Percentiles rank a stretch among this genome's conserved stretches.
phyloP scores from a whole-genome alignment of 2,329 filamentous ascomycete species.

The Ceratocystis colombiana region DNA sequence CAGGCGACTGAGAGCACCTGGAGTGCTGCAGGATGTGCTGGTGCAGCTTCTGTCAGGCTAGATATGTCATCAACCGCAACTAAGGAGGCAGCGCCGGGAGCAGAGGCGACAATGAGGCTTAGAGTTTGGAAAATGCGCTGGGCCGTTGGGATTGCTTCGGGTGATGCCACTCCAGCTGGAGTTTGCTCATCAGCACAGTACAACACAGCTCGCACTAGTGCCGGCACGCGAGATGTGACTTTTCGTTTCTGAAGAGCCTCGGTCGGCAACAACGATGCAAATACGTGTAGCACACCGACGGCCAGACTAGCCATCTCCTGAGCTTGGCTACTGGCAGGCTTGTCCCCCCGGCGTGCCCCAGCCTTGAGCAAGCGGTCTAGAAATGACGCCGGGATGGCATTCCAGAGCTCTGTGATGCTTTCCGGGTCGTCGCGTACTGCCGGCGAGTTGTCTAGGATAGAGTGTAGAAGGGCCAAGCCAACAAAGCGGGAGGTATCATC shows the following conservation, averaged over 20 bases:
- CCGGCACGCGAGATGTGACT: slow-evolving; percentile 44
- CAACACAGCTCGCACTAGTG: slow-evolving; percentile 44
- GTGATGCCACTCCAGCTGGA: not conserved
- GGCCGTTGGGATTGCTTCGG: not conserved
- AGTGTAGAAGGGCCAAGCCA: slow-evolving; percentile 55
- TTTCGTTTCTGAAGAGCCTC: slow-evolving; percentile 37
- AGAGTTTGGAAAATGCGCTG: slow-evolving; percentile 39
- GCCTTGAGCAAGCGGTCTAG: slow-evolving; percentile 53
- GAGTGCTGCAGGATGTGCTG: slow-evolving; percentile 44
- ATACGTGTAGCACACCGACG: slow-evolving; percentile 53
- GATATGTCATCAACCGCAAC: slow-evolving; percentile 43
- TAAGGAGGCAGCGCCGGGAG: slow-evolving; percentile 42
- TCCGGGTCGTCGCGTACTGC: slow-evolving; percentile 41
- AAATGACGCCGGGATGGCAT: slow-evolving; percentile 51
- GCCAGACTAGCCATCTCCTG: slow-evolving; percentile 53
- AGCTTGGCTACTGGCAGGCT: slow-evolving; percentile 29
- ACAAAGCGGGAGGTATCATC: slow-evolving; percentile 61
- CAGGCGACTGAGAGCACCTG: slow-evolving; percentile 49
- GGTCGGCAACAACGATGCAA: slow-evolving; percentile 47
- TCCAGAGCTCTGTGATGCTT: slow-evolving; percentile 45
- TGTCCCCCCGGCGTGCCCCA: slow-evolving; percentile 33
- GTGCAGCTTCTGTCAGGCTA: slow-evolving; percentile 47
- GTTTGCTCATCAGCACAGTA: slow-evolving; percentile 29
- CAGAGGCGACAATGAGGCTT: slow-evolving; percentile 44
- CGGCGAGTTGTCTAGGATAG: slow-evolving; percentile 52